Evolutionary conservation across 1,139 yeast species (phyloP).

Genomic region (Yamadazyma epiphylla): DNA sequence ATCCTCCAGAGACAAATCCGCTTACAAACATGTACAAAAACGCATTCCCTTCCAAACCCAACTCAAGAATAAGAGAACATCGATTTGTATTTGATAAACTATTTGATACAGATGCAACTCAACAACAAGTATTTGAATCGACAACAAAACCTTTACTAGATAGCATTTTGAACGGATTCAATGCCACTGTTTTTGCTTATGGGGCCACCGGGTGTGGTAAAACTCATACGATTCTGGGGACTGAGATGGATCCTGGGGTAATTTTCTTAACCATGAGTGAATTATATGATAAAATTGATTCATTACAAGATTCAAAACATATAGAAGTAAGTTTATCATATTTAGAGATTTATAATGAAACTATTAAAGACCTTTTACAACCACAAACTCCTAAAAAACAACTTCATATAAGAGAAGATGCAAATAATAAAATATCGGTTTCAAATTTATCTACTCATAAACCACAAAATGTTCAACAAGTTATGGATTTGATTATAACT

Average conservation of each 20-base stretch:
- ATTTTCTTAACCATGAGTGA: slow-evolving; percentile 78
- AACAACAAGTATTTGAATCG: slow-evolving; percentile 59
- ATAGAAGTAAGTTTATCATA: slow-evolving; percentile 68
- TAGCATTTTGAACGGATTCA: slow-evolving; percentile 76
- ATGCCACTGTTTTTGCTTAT: slow-evolving; percentile 71
- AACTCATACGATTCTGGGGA: slow-evolving; percentile 86
- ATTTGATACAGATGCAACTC: slow-evolving; percentile 63
- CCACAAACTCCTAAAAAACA: slow-evolving; percentile 46
- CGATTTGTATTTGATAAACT: slow-evolving; percentile 78
- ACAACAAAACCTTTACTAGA: slow-evolving; percentile 75
- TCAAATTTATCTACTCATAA: slow-evolving; percentile 66
- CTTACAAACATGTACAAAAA: slow-evolving; percentile 56
- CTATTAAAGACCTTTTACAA: slow-evolving; percentile 70
- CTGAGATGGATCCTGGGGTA: slow-evolving; percentile 71
- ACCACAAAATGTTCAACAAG: slow-evolving; percentile 67
- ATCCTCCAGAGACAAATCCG: slow-evolving; percentile 79
- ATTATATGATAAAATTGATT: slow-evolving; percentile 58
- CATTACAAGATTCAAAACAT: slow-evolving; percentile 48
- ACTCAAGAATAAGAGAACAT: slow-evolving; percentile 66
- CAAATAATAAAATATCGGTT: slow-evolving; percentile 63
- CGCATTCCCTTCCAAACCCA: slow-evolving; percentile 42
- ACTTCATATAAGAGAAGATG: slow-evolving; percentile 69
- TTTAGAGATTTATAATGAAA: slow-evolving; percentile 87
- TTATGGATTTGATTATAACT: slow-evolving; percentile 67
- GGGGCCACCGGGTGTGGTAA: slow-evolving; percentile 96